Base-by-base conservation (phyloP, 768 basidiomycete species). In the Termitomyces sp. region DNA sequence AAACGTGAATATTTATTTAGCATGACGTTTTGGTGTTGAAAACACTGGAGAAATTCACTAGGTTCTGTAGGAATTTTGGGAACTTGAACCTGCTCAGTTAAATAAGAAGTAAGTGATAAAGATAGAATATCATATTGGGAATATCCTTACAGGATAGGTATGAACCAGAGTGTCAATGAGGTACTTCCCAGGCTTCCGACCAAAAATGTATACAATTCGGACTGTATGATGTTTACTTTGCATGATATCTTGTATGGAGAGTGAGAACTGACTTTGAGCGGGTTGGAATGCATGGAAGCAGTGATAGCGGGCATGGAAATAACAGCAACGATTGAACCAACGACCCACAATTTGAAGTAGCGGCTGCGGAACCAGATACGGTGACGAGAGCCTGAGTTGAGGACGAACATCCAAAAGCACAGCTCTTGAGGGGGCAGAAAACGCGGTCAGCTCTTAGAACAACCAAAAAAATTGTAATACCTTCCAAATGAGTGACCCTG, bases 371-470 rank as follows among this genome's bases (percentile, higher is more conserved):
- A 93, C 91, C 91, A 94, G 64, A 89, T 81, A 65, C 82, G 85
- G 60, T 86, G 82, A 1, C 70, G 70, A 0, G 85, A 76, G n/a
- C 81, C 75, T 6, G 87, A 76, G 57, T 88, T 88, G 50, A 93
- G 75, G 39, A 94, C 81, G 74, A 91, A 94, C 7, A 93, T 73
- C 91, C 91, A 93, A 69, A 94, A 94, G 65, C 89, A 93, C 0
- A 93, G 76, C 65, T 93, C 91, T 91, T 57, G 6, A 34, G 1
- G 58, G 3, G 27, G 27, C 27, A 27, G 27, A 27, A 27, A 27
- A 27, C 27, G 27, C 27, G 27, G 27, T 27, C 27, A 27, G 4
- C 27, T 27, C 27, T 3, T 3, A 27, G 27, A 27, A 27, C 27
- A 27, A 27, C 27, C 27, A 27, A 27, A 27, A 27, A 27, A 22